Evolutionary conservation across 2,329 filamentous ascomycete species (phyloP), one percentile per base, ranked within the genome.

Genomic region (Fusarium brachygibbosum): DNA sequence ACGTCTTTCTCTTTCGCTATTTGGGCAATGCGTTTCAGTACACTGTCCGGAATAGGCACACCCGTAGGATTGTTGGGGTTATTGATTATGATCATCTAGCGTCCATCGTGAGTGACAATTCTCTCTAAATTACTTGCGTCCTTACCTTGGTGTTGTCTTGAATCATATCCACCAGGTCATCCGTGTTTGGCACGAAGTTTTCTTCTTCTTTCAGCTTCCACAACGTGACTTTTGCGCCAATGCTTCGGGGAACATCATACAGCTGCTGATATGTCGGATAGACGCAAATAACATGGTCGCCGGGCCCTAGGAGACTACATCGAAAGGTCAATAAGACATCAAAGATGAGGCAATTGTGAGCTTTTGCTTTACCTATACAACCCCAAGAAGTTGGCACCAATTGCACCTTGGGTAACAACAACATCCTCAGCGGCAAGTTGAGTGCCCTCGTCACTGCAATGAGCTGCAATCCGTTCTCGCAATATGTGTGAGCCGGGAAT

Each of bases 201-300:
- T 92, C 85, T 23, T 88, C 83, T 38, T 87, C 84, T 49, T 84
- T 85, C 11, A 93, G 84, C 75, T 87, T 88, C 93, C 93, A 97
- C 13, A 95, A 78, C 41, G 89, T 89, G 17, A 97, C 91, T 61
- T 93, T 87, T 1, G 92, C 93, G 0, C 93, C 93, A 7, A 97
- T 81, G 37, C 89, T 91, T 69, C 85, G 84, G 0, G 93, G 93
- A 1, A 97, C 87, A 12, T 88, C 83, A 75, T 95, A 96, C 2
- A 97, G 85, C 73, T 96, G 93, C 77, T 96, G 92, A 74, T 96
- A 97, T 1, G 93, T 95, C 14, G 94, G 93, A 76, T 94, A 93
- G 60, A 96, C 91, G 74, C 92, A 96, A 61, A 97, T 86, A 46
- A 95, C 91, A 83, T 97, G 93, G 75, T 97, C 93, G 1, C 90